Evolutionary conservation across 805 yeast genomes (phyloP), one percentile per base, ranked within the genome.

Genomic region (Candida vartiovaarae): DNA sequence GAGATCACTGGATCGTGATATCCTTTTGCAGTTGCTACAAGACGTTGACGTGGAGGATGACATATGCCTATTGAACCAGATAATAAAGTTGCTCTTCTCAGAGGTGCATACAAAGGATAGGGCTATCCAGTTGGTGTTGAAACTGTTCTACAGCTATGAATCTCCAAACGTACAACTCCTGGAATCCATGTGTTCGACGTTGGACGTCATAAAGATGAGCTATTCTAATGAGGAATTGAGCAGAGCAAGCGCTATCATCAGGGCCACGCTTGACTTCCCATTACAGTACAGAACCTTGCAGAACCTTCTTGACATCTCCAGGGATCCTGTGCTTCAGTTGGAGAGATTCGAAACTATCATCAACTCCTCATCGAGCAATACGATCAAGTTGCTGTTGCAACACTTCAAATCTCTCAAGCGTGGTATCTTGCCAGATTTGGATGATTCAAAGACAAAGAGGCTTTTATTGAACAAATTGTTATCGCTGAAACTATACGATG

Each of bases 401-500:
- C 27, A 33, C 6, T 32, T 36, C n/a, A 24, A 32, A 4, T 6
- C n/a, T 7, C 27, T 45, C 23, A 51, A 38, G 24, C 43, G 42
- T 11, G 43, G 46, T 11, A 37, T 45, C 8, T 49, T 51, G 38
- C 46, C 51, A 27, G 39, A 43, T 9, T 24, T 42, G 25, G 40
- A 44, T 5, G 45, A 56, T 39, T 32, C 50, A 9, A 42, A 49
- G 5, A 44, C 56, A 2, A 24, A 61, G 11, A 45, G 37, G 24
- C 24, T 40, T 6, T 44, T 50, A 4, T 27, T 61, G n/a, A 62
- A 61, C 37, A 46, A 60, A 6, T 43, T 64, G 20, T 39, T 66
- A 25, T 58, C 54, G 28, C 34, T 56, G 11, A 63, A 64, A 4
- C 49, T 60, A 11, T 64, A 62, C 42, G 52, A 55, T 5, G 33